These are phyloP conservation scores for Oenanthe sinensis DNA, from an alignment of 129 eudicot genomes.

Conservation along the genomic window DNA sequence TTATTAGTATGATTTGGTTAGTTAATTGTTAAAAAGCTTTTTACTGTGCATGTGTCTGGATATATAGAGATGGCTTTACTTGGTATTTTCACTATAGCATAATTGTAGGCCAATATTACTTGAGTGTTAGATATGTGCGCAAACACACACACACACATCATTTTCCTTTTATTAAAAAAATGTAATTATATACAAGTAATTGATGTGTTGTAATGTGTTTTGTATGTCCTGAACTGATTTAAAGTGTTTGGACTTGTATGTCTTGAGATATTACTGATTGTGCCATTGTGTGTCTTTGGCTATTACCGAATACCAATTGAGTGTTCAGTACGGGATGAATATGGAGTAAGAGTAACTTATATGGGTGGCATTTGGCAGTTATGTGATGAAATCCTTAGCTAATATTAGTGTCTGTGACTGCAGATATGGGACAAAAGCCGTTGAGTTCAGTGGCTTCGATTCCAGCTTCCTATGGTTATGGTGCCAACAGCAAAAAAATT, in stretches of 20 bases:
- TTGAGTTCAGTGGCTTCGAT: conserved; percentile 22
- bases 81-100: no score
- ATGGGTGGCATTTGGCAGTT: not conserved
- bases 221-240: not conserved
- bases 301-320: not conserved
- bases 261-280: not conserved
- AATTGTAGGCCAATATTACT: no score
- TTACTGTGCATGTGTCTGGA: no score
- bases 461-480: conserved; percentile 47
- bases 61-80: no score
- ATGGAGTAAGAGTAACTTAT: not conserved
- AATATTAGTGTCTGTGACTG: not conserved
- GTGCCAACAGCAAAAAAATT: conserved; percentile 61
- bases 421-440: conserved; percentile 56
- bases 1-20: no score
- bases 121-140: not conserved
- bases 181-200: not conserved
- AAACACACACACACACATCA: not conserved
- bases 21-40: no score
- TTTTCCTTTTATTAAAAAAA: no score
- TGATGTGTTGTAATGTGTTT: not conserved
- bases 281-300: not conserved
- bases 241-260: not conserved
- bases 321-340: no score
- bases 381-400: not conserved